Base-by-base conservation (phyloP, 2,329 filamentous ascomycete species). In the Fusarium poae region DNA sequence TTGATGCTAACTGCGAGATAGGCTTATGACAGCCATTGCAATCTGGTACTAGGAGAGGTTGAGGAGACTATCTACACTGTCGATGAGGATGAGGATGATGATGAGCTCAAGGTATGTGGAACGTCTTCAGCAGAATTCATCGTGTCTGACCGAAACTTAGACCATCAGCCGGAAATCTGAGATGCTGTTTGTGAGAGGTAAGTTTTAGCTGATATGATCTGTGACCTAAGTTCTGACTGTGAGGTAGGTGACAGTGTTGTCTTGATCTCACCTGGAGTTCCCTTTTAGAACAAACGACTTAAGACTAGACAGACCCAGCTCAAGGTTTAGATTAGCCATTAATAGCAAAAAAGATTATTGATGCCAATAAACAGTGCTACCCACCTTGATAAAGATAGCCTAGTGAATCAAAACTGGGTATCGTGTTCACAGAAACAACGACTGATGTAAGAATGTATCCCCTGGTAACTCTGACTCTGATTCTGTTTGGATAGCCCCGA, bases 11-110 rank as follows among this genome's bases (percentile, higher is more conserved):
- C 6, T 18, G 13, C 34, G n/a, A 20, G 40, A 29, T 62, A 99
- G 96, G 96, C 96, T 57, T 99, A 99, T 79, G 96, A 99, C 78
- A 97, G 93, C 76, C 96, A 99, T 80, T 99, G 97, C 86, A 99
- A 99, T 77, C 82, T 99, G 44, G 93, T 99, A 8, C 86, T 99
- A 8, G 95, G 96, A 56, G 96, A 99, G 71, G 96, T 98, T 6
- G 94, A 97, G 77, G 96, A 99, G 84, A 98, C 95, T 9, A 94
- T 99, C 72, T 99, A 97, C 78, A 86, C 95, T 34, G 90, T 97
- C 6, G 94, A 97, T 62, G 94, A 97, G 63, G 92, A 94, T n/a
- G 93, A 97, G 16, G 93, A 97, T 18, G 91, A 93, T 23, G 91
- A 95, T 60, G 88, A 88, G 29, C 84, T 93, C 74, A 92, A 89